phyloP scores from a whole-genome alignment of 352 stramenopile genomes.

The Phytophthora palmivora region DNA sequence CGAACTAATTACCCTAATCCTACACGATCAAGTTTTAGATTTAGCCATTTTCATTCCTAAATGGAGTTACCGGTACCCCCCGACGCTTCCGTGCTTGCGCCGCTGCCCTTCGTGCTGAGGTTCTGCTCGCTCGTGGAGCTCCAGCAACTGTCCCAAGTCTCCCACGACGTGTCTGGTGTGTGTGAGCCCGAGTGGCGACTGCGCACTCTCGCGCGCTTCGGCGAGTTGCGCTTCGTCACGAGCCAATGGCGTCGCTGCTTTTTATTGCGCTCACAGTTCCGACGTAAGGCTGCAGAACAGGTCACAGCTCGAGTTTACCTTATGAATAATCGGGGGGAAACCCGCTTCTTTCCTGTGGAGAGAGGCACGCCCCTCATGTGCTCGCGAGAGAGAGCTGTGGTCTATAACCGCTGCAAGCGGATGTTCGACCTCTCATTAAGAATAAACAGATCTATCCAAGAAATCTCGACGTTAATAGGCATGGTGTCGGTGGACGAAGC shows the following conservation, averaged over 20 bases:
- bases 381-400: conserved; percentile 72
- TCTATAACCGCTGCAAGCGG: conserved; percentile 86
- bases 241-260: conserved; percentile 68
- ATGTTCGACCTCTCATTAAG: conserved; percentile 90
- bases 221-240: conserved; percentile 60
- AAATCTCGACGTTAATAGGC: conserved; percentile 85
- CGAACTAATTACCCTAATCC: no score
- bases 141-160: conserved; percentile 52
- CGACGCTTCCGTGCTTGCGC: conserved; percentile 27
- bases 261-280: conserved; percentile 69
- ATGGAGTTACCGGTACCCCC: conserved; percentile 1
- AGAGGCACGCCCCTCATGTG: conserved; percentile 75
- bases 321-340: conserved; percentile 84
- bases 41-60: no score
- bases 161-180: conserved; percentile 41
- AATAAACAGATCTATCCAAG: conserved; percentile 89
- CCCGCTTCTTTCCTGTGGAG: conserved; percentile 65
- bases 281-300: conserved; percentile 58
- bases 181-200: conserved; percentile 76
- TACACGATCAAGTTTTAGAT: no score
- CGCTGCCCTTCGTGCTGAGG: conserved; percentile 60
- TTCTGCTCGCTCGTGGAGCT: conserved; percentile 61
- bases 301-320: conserved; percentile 81
- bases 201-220: conserved; percentile 59
- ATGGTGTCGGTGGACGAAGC: conserved; percentile 86